A percentile compares a stretch with the other conserved stretches of the same genome.
phyloP scores from a whole-genome alignment of 176 grass and related monocot genomes.

The Zoysia japonica region DNA sequence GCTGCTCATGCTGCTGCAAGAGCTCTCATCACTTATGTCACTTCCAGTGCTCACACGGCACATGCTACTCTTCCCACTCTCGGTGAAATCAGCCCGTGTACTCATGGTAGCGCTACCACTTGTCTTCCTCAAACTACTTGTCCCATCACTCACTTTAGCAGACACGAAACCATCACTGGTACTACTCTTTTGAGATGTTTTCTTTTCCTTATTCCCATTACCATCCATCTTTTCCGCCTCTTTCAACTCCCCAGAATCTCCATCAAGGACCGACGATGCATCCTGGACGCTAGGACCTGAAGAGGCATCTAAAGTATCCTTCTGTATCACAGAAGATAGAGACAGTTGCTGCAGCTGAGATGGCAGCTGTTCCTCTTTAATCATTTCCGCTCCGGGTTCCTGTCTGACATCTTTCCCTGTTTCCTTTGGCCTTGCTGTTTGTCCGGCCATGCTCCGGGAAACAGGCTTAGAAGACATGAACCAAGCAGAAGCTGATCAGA shows the following conservation, averaged over 20 bases:
- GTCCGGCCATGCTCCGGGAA: constrained; percentile 23
- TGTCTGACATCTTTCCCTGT: constrained; percentile 38
- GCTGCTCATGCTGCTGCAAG: constrained; percentile 79
- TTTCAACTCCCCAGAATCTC: constrained; percentile 51
- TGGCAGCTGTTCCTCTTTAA: constrained; percentile 10
- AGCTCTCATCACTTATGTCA: constrained; percentile 76
- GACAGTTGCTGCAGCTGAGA: constrained; percentile 39
- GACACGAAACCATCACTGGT: constrained; percentile 72
- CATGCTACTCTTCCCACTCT: constrained; percentile 93
- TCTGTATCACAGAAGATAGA: constrained; percentile 39
- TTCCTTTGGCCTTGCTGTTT: constrained; percentile 29
- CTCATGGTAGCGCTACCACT: constrained; percentile 67
- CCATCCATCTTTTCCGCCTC: constrained; percentile 41
- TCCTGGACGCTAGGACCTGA: constrained; percentile 36
- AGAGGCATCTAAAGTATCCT: constrained; percentile 34
- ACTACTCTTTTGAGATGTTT: constrained; percentile 67
- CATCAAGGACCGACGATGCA: constrained; percentile 28
- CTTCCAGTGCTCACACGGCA: constrained; percentile 66
- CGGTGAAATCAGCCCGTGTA: constrained; percentile 57
- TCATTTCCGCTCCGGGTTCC: constrained; percentile 1
- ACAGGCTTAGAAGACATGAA: constrained; percentile 39
- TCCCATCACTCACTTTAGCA: constrained; percentile 89
- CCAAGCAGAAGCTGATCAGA: constrained; percentile 19
- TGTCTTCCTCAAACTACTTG: constrained; percentile 70
- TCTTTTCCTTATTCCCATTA: constrained; percentile 71